These are phyloP conservation scores for Anethum foeniculum DNA, from an alignment of 140 eudicot genomes.

Conservation along the genomic window DNA sequence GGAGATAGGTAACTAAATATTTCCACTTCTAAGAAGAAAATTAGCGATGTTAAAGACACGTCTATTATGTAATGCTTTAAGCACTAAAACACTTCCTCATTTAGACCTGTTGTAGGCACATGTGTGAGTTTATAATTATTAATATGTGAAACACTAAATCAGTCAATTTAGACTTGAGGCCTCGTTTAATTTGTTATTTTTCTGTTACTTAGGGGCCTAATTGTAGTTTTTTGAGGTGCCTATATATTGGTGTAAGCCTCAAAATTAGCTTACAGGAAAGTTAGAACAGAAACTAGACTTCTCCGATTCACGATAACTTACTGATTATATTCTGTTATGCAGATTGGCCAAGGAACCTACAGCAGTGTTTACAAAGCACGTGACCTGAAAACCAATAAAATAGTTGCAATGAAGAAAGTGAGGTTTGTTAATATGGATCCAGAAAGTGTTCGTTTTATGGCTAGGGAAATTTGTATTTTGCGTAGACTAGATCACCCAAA, in stretches of 20 bases:
- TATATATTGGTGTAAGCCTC: slow-evolving; percentile 1
- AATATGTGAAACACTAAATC: not conserved
- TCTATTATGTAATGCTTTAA: not conserved
- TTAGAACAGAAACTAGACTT: not conserved
- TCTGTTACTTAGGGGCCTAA: not conserved
- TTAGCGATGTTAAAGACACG: not conserved
- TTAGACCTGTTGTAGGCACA: not conserved
- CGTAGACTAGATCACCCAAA: slow-evolving; percentile 89
- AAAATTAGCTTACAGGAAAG: slow-evolving; percentile 5
- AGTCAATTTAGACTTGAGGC: not conserved
- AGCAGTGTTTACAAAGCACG: slow-evolving; percentile 89
- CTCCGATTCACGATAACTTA: not conserved
- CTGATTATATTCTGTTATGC: slow-evolving; percentile 17
- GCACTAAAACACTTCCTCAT: not conserved
- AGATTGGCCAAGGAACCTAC: slow-evolving; percentile 99
- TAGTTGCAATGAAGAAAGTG: slow-evolving; percentile 89
- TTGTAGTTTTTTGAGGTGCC: not conserved
- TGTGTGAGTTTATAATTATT: not conserved
- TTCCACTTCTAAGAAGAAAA: not conserved
- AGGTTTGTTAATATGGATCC: slow-evolving; percentile 90
- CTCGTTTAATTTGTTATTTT: not conserved
- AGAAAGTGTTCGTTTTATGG: slow-evolving; percentile 97
- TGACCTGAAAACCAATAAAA: slow-evolving; percentile 53
- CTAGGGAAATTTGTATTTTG: slow-evolving; percentile 71
- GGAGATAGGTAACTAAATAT: not conserved